A percentile compares a stretch with the other conserved stretches of the same genome.
phyloP scores from a whole-genome alignment of 371 early-diverging fungal species.

The Actinomortierella wolfii region DNA sequence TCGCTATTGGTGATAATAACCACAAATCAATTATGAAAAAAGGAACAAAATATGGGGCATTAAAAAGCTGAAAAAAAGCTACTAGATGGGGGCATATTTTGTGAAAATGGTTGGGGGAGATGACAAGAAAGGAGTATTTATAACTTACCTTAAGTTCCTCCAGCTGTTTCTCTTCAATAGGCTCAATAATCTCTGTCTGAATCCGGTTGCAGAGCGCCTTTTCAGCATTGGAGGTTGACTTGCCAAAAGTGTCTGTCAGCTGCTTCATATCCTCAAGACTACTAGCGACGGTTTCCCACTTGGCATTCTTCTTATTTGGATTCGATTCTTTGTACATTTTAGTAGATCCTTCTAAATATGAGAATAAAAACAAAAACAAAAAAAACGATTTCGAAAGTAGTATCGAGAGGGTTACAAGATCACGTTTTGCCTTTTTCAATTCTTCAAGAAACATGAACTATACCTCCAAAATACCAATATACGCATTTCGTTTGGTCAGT shows the following conservation, averaged over 20 bases:
- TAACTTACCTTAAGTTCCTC: slow-evolving; percentile 19
- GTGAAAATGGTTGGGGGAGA: no score
- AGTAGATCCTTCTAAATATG: slow-evolving; percentile 26
- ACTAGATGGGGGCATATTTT: slow-evolving; percentile 8
- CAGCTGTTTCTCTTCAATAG: slow-evolving; percentile 19
- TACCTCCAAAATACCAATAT: slow-evolving; percentile 48
- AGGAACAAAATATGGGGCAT: neutral
- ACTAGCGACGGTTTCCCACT: slow-evolving; percentile 42
- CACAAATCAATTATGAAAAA: no score
- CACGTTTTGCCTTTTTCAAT: neutral
- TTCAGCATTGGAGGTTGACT: slow-evolving; percentile 20
- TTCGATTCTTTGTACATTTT: slow-evolving; percentile 23
- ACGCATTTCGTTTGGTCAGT: slow-evolving; percentile 26
- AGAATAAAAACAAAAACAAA: neutral
- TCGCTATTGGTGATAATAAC: slow-evolving; percentile 16
- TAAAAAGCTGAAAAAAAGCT: slow-evolving; percentile 1
- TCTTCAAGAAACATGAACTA: neutral
- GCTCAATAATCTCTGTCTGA: slow-evolving; percentile 26
- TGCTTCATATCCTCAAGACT: slow-evolving; percentile 27
- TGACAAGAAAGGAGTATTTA: slow-evolving; percentile 5
- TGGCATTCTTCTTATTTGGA: neutral
- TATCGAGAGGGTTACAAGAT: no score
- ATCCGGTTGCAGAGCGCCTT: slow-evolving; percentile 19
- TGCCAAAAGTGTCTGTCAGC: slow-evolving; percentile 16
- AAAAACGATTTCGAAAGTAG: neutral